Percentiles rank a stretch among this genome's conserved stretches.
Evolutionary conservation across 1,139 yeast genomes (phyloP).

Genomic region (Schwanniomyces etchellsii): DNA sequence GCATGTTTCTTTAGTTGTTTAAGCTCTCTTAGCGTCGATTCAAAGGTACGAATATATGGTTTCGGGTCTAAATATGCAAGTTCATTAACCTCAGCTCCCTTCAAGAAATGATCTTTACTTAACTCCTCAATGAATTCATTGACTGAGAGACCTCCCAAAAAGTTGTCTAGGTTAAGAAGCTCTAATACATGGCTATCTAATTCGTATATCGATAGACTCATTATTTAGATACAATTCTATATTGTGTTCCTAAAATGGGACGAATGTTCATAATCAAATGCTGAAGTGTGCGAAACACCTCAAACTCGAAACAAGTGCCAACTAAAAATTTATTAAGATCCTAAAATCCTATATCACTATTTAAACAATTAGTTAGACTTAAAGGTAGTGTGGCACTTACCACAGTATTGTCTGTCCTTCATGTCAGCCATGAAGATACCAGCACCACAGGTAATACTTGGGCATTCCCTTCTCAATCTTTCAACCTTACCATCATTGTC

Average conservation of each 20-base stretch:
- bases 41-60: slow-evolving; percentile 92
- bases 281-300: background rate
- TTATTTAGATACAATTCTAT: slow-evolving; percentile 7
- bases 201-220: slow-evolving; percentile 44
- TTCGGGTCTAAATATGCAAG: slow-evolving; percentile 74
- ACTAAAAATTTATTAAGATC: too few species aligned
- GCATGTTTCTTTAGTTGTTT: slow-evolving; percentile 56
- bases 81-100: slow-evolving; percentile 50
- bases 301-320: too few species aligned
- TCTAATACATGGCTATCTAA: slow-evolving; percentile 69
- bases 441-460: slow-evolving; percentile 90
- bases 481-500: slow-evolving; percentile 98
- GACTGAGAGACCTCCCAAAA: slow-evolving; percentile 64
- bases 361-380: slow-evolving; percentile 44
- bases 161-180: slow-evolving; percentile 65
- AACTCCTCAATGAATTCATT: slow-evolving; percentile 81
- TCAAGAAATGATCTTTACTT: slow-evolving; percentile 61
- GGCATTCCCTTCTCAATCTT: slow-evolving; percentile 99
- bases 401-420: slow-evolving; percentile 99
- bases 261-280: background rate
- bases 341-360: background rate
- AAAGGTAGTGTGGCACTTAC: slow-evolving; percentile 97
- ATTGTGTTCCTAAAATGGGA: background rate
- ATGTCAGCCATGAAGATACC: slow-evolving; percentile 99
- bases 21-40: slow-evolving; percentile 72